These are phyloP conservation scores for Xenosphaeropsis pyriputrescens DNA, from an alignment of 2,329 filamentous ascomycete genomes.

Conservation along the genomic window DNA sequence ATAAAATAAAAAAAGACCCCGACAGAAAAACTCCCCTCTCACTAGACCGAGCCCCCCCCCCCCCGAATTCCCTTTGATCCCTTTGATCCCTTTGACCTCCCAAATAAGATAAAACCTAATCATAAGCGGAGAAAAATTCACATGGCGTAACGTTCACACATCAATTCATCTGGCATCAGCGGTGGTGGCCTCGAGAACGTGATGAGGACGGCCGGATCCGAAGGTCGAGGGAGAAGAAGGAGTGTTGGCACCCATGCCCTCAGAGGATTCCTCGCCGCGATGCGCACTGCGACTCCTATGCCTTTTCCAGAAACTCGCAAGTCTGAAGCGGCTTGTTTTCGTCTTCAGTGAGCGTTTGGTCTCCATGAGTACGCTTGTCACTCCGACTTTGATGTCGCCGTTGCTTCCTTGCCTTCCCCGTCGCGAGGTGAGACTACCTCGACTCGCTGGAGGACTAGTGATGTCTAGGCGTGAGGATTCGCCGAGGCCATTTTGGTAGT, in stretches of 20 bases:
- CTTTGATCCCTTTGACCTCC: too few relatives aligned
- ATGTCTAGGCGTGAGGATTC: neutral
- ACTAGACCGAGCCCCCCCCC: too few relatives aligned
- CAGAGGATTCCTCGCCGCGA: neutral
- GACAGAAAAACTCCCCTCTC: neutral
- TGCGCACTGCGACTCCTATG: conserved; percentile 2
- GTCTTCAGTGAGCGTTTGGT: conserved; percentile 40
- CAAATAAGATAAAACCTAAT: neutral
- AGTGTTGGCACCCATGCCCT: neutral
- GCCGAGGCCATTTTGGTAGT: neutral
- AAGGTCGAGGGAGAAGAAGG: neutral
- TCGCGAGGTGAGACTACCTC: conserved; percentile 5
- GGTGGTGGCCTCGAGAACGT: too few relatives aligned
- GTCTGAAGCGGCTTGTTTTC: conserved; percentile 46
- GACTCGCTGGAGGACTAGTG: conserved; percentile 3
- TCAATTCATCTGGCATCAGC: neutral
- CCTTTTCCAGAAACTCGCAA: conserved; percentile 23
- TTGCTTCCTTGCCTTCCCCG: conserved; percentile 5
- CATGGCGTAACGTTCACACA: neutral
- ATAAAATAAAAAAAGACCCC: neutral
- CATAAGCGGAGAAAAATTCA: neutral
- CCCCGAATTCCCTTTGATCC: too few relatives aligned
- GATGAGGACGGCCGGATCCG: too few relatives aligned
- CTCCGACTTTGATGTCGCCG: conserved; percentile 8
- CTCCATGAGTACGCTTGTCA: conserved; percentile 27